Percentiles rank a stretch among this genome's conserved stretches.
These are phyloP conservation scores for Mycena rosella DNA, from an alignment of 768 basidiomycete species.

Conservation along the genomic window DNA sequence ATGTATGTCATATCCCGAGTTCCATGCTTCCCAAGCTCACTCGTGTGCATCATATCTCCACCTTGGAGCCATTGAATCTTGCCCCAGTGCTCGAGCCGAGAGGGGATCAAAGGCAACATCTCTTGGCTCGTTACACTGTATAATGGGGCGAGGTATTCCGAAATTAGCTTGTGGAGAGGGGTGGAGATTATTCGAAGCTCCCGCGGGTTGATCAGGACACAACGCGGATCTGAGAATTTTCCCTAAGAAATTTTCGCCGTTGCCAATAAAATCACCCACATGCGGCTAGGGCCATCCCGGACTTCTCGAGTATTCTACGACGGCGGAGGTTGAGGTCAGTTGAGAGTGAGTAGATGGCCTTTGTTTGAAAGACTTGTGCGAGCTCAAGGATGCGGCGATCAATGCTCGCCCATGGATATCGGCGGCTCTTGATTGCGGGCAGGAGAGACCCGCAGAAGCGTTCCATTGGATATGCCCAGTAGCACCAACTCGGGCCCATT, in stretches of 20 bases:
- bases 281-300: background rate
- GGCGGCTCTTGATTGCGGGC: slow-evolving; percentile 34
- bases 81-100: slow-evolving; percentile 20
- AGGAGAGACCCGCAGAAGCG: slow-evolving; percentile 39
- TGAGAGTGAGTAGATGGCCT: slow-evolving; percentile 5
- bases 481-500: slow-evolving; percentile 40
- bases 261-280: too few relatives aligned
- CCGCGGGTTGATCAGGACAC: too few relatives aligned
- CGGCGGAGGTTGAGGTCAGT: background rate
- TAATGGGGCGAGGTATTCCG: background rate
- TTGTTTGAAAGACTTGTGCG: slow-evolving; percentile 7
- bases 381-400: slow-evolving; percentile 27
- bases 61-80: slow-evolving; percentile 21
- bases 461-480: slow-evolving; percentile 45
- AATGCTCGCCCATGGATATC: slow-evolving; percentile 36
- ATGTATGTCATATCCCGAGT: slow-evolving; percentile 23
- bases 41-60: slow-evolving; percentile 24
- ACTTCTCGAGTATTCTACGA: background rate
- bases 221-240: too few relatives aligned
- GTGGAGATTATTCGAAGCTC: background rate
- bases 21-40: slow-evolving; percentile 16
- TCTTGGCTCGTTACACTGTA: background rate
- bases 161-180: background rate
- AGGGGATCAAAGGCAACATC: background rate
- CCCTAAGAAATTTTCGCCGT: too few relatives aligned